Evolutionary conservation across 495 filamentous ascomycete species (phyloP), one percentile per base, ranked within the genome.

Genomic region (Talaromyces liani): DNA sequence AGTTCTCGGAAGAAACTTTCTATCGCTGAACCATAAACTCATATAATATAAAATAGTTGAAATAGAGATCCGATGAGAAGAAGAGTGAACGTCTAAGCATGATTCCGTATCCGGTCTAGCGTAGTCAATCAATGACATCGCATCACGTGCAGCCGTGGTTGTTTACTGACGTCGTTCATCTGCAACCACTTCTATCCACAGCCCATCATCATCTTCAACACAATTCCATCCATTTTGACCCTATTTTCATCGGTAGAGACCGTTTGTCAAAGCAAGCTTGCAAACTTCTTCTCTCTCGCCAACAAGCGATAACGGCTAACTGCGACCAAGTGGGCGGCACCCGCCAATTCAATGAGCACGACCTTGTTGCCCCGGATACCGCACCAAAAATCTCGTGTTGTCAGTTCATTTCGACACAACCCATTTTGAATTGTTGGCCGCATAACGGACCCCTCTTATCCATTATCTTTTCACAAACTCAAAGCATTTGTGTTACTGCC

Each of bases 131-230:
- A 16, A 6, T 16, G 53, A 56, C 51, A 56, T 53, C 56, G 33
- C 34, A 24, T 64, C 51, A 63, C 62, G 49, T 58, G 56, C 56
- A 3, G 18, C 27, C 12, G 31, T 22, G 33, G 39, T 62, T 62
- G 60, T 62, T 62, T 62, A 67, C 55, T 67, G 68, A 65, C 66
- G 67, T 58, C 60, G 61, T 66, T 69, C 39, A 27, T 55, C 36
- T 61, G 57, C 60, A 58, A 58, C 27, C 56, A 58, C 29, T 12
- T 14, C 22, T 12, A 56, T 56, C 53, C 53, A 18, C n/a, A 14
- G 9, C 24, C 24, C 53, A 27, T 29, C 56, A 4, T 36, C 31
- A 36, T 65, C 39, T 62, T 25, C 47, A 60, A 20, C 22, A 61
- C 34, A 31, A 36, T 59, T 16, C 51, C 49, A 61, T 45, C 24